Base-by-base conservation (phyloP, 2,329 filamentous ascomycete species). In the Byssochlamys sp. region DNA sequence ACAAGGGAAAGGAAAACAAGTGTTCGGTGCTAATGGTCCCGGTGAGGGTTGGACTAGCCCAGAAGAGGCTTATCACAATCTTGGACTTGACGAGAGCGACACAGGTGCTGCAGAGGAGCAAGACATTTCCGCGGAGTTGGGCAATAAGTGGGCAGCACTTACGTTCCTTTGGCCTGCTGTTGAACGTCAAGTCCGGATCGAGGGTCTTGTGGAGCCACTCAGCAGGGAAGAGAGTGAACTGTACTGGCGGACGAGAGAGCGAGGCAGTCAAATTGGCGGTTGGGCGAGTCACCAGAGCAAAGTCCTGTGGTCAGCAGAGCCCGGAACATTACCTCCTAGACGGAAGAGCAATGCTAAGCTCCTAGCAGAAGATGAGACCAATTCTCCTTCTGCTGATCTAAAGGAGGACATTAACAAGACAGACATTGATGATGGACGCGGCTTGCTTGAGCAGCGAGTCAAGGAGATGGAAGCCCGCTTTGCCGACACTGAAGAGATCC, bases 211-310 rank as follows among this genome's bases (percentile, higher is more conserved):
- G 0, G 85, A 87, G 72, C 77, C 90, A 48, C 73, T 96, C 58
- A 77, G 78, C 0, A 67, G 74, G 0, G 87, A 84, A 66, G 91
- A 96, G 77, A 91, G 87, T 63, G 83, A 86, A 73, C 70, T 79
- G 2, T 86, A 86, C 70, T 86, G 80, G 72, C 78, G 81, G 60
- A 86, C 83, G 39, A 72, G 85, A 50, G 90, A 90, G 53, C 79
- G 94, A 2, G 92, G 90, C 0, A 90, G 86, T 67, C 79, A 91
- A 63, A 81, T 99, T 59, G 94, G 94, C 0, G 94, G 91, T 0
- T 97, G 94, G 94, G 90, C 94, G 10, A 95, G 90, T 71, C 81
- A 84, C 73, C 94, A 99, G 82, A 95, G 89, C 69, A 80, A 83
- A 65, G 89, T 92, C 49, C 74, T 97, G 57, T 73, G 75, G 73